Evolutionary conservation across 2,329 filamentous ascomycete genomes (phyloP).

Genomic region (Pestalotiopsis sp.): DNA sequence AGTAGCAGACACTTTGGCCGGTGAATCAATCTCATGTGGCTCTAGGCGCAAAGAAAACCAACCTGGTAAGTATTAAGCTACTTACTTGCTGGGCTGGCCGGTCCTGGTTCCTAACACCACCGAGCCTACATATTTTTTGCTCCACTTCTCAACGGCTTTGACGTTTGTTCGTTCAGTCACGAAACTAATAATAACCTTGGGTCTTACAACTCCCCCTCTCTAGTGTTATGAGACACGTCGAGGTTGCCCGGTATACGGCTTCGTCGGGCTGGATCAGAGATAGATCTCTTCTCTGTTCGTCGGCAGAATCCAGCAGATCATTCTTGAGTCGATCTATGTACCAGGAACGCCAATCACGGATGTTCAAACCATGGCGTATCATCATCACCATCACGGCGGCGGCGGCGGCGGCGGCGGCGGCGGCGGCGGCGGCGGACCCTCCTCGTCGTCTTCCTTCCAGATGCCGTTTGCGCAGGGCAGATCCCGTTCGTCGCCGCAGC

Average conservation of each 20-base stretch:
- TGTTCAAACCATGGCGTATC: slow-evolving; percentile 24
- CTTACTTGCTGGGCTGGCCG: background rate
- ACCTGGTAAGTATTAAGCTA: slow-evolving; percentile 13
- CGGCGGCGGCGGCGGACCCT: slow-evolving; percentile 18
- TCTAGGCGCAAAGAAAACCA: slow-evolving; percentile 5
- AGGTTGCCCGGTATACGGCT: background rate
- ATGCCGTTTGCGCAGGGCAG: slow-evolving; percentile 23
- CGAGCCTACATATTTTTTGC: slow-evolving; percentile 13
- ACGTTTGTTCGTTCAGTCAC: slow-evolving; percentile 12
- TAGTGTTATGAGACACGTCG: slow-evolving; percentile 27
- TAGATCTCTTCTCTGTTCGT: background rate
- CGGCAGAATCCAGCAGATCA: background rate
- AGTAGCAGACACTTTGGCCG: background rate
- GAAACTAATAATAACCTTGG: background rate
- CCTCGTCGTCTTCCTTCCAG: slow-evolving; percentile 18
- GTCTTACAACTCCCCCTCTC: slow-evolving; percentile 11
- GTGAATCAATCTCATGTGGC: slow-evolving; percentile 11
- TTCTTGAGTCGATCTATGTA: background rate
- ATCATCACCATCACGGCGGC: slow-evolving; percentile 19
- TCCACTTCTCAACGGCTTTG: slow-evolving; percentile 15
- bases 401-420: slow-evolving; percentile 19
- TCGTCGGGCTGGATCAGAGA: background rate
- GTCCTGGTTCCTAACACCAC: slow-evolving; percentile 21
- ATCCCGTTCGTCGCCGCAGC: slow-evolving; percentile 24
- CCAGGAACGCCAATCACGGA: background rate